phyloP scores from a whole-genome alignment of 2,329 filamentous ascomycete genomes.

The Fonsecaea monophora region DNA sequence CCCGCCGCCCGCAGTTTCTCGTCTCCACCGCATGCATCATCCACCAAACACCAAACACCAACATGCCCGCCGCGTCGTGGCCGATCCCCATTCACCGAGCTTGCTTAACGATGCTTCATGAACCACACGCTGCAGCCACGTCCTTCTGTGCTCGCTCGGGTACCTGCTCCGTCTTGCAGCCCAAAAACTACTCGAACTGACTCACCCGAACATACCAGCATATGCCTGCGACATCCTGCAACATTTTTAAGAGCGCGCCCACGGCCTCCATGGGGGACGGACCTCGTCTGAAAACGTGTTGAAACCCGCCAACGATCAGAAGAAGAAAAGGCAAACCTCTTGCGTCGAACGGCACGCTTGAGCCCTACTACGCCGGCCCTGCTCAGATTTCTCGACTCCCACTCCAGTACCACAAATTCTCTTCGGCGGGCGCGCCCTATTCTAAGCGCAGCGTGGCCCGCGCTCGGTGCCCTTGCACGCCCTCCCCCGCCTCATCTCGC shows the following conservation, averaged over 20 bases:
- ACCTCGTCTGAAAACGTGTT: background rate
- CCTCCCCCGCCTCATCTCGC: constrained; percentile 11
- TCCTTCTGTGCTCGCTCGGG: constrained; percentile 12
- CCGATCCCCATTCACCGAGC: constrained; percentile 21
- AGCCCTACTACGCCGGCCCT: background rate
- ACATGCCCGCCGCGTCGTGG: constrained; percentile 25
- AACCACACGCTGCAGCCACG: constrained; percentile 21
- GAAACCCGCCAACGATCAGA: background rate
- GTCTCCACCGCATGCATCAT: constrained; percentile 11
- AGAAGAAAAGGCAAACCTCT: background rate
- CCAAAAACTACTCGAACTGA: constrained; percentile 7
- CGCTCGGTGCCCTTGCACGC: constrained; percentile 16
- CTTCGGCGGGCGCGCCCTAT: background rate
- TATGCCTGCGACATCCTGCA: background rate
- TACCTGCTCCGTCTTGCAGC: constrained; percentile 21
- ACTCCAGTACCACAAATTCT: background rate
- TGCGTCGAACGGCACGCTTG: background rate
- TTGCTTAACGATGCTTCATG: constrained; percentile 2
- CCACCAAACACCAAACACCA: constrained; percentile 13
- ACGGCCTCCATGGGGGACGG: background rate
- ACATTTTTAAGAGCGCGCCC: background rate
- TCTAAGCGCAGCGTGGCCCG: constrained; percentile 2
- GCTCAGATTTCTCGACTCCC: background rate
- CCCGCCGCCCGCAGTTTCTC: background rate
- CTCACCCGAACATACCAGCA: background rate